Conservation (phyloP, 2,329 filamentous ascomycete species). For the Arachnomyces sp. region DNA sequence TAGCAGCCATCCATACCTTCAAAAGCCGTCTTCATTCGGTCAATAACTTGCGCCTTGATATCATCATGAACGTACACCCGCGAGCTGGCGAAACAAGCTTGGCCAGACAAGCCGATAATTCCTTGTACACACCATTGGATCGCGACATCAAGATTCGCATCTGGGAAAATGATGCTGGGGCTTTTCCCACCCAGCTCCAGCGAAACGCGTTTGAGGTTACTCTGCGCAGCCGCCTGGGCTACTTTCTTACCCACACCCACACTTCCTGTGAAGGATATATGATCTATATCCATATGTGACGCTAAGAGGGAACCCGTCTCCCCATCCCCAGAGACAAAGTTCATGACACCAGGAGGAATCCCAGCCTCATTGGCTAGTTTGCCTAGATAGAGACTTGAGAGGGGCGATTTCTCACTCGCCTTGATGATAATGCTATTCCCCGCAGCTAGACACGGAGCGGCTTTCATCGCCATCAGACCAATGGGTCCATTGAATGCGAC, state of each 20-base stretch:
- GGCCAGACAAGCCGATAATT: slow-evolving; percentile 11
- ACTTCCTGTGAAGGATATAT: slow-evolving; percentile 20
- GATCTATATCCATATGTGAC: slow-evolving; percentile 13
- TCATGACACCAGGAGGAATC: slow-evolving; percentile 49
- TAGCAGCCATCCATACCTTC: too few relatives aligned
- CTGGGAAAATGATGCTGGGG: slow-evolving; percentile 14
- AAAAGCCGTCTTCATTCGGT: too few relatives aligned
- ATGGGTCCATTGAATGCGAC: slow-evolving; percentile 26
- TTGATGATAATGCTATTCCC: slow-evolving; percentile 63
- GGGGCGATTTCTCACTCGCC: slow-evolving; percentile 53
- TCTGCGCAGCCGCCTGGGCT: slow-evolving; percentile 12
- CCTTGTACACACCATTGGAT: slow-evolving; percentile 10
- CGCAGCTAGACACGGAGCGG: slow-evolving; percentile 54
- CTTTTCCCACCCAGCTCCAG: slow-evolving; percentile 16
- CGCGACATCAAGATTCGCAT: slow-evolving; percentile 18
- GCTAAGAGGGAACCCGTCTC: slow-evolving; percentile 36
- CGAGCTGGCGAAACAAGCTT: slow-evolving; percentile 13
- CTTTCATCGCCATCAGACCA: too few relatives aligned
- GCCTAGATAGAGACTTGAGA: slow-evolving; percentile 38
- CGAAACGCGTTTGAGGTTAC: slow-evolving; percentile 15
- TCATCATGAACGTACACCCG: slow-evolving; percentile 18
- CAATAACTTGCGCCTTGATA: slow-evolving; percentile 22
- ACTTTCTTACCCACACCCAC: slow-evolving; percentile 14
- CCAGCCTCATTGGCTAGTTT: slow-evolving; percentile 41
- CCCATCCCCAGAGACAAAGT: slow-evolving; percentile 53